Base-by-base conservation (phyloP, 2,329 filamentous ascomycete genomes). In the Sphaceloma murrayae region DNA sequence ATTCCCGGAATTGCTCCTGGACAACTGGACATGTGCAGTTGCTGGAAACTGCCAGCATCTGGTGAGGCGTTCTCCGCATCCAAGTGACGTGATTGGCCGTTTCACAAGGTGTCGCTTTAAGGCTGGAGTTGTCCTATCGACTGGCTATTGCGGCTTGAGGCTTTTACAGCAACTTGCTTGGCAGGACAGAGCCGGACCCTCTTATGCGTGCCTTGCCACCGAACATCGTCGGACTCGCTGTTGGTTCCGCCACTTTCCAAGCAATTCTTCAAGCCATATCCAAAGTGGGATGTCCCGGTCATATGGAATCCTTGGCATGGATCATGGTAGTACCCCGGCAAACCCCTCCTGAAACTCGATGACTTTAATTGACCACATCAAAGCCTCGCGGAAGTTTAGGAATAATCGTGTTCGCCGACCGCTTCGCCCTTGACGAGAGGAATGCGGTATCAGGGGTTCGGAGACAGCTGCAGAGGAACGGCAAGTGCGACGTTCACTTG, bases 101-200 rank as follows among this genome's bases (percentile, higher is more conserved):
- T 65, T 34, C 69, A 73, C 53, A 67, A 72, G 55, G 63, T 70
- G 1, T 60, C 72, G 50, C 57, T 73, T 4, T 61, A 61, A 0
- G 68, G 68, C 0, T 72, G 67, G 67, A 68, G 69, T 0, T 67
- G 65, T 52, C 69, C 69, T 11, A 69, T 73, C 50, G 69, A 69
- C 18, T 69, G 72, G 54, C 52, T 72, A 3, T 72, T 70, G 50
- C 64, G 70, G 54, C 57, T 73, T 6, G 69, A 73, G 56, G 55
- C 47, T 30, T 51, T 72, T 38, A 64, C 65, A 1, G 57, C 47
- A 39, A 53, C 67, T 31, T 72, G 69, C 50, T 50, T 54, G 46
- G 47, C 52, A 13, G 34, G 53, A 18, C 51, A 55, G 14, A 53
- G 67, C 34, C 72, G 62, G 60, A 64, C 57, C 36, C 72, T 73